These are phyloP conservation scores for Stachybotrys elegans DNA, from an alignment of 2,329 filamentous ascomycete species.

Conservation along the genomic window DNA sequence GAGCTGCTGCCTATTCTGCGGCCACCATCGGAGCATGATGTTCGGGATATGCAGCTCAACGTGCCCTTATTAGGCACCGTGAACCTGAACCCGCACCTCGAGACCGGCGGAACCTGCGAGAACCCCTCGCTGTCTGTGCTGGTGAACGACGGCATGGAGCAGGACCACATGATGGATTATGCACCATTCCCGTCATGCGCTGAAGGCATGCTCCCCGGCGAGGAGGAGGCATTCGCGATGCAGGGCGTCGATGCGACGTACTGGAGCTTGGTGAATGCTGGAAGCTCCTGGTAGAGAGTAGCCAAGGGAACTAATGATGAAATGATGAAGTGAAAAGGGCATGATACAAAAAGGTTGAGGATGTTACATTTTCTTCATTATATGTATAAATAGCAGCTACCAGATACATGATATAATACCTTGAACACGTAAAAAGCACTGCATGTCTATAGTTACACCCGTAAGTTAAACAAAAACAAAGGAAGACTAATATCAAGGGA, in stretches of 20 bases:
- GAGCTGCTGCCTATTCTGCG: conserved; percentile 37
- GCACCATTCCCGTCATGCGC: conserved; percentile 10
- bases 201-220: too few relatives aligned
- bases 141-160: conserved; percentile 6
- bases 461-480: conserved; percentile 8
- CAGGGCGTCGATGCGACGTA: conserved; percentile 34
- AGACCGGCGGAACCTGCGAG: conserved; percentile 8
- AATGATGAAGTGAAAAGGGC: too few relatives aligned
- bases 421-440: too few relatives aligned
- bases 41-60: conserved; percentile 29
- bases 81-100: conserved; percentile 29
- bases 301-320: too few relatives aligned
- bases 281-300: too few relatives aligned
- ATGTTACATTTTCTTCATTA: too few relatives aligned
- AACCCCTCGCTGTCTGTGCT: conserved; percentile 9
- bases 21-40: conserved; percentile 7
- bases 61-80: conserved; percentile 43
- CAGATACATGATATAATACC: too few relatives aligned
- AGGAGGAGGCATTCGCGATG: conserved; percentile 12
- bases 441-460: too few relatives aligned
- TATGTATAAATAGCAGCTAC: too few relatives aligned
- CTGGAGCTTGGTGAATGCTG: conserved; percentile 25
- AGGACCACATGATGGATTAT: conserved; percentile 5
- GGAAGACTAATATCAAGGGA: conserved; percentile 12
- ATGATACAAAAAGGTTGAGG: too few relatives aligned